Evolutionary conservation across 2,329 filamentous ascomycete genomes (phyloP), one percentile per base, ranked within the genome.

Genomic region (Endoconidiophora polonica): DNA sequence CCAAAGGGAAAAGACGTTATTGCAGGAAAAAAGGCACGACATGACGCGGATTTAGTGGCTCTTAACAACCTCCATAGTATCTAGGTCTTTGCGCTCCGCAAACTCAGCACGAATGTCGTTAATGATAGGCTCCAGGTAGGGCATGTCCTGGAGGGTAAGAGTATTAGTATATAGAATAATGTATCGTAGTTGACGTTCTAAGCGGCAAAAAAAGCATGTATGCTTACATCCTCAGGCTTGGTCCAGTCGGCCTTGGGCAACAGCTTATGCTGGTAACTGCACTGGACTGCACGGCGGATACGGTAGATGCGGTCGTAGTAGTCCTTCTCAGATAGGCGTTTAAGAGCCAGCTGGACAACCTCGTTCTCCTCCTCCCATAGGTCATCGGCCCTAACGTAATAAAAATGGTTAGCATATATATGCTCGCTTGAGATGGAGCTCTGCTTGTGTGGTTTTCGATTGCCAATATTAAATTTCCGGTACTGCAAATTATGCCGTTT

Each of bases 301-400:
- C 91, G 88, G 81, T 87, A 98, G 66, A 96, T 79, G 66, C 91
- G 90, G 73, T 98, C 91, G 72, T 96, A 96, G 61, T 81, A 76
- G 65, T 91, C 86, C 74, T 93, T 86, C 61, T 86, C 76, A 52
- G 84, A 78, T 55, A 98, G 83, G 65, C 91, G 86, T 76, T 85
- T 84, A 62, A 98, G 77, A 56, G 91, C 91, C 59, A 81, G 76
- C 68, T 91, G 82, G 61, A 94, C 86, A 52, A 74, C 70, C 61
- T 91, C 84, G 73, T 76, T 83, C 72, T 98, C 91, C 70, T 98
- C 91, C 65, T 84, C 79, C 65, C 95, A 84, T 65, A 98, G 71
- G 66, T 98, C 91, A 69, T 98, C 91, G 74, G 81, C 80, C 68
- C 91, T 96, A 64, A 50, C 12, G 16, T 37, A 14, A 12, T 18